Evolutionary conservation across 1,139 yeast species (phyloP), one percentile per base, ranked within the genome.

Genomic region (Pichia sp.): DNA sequence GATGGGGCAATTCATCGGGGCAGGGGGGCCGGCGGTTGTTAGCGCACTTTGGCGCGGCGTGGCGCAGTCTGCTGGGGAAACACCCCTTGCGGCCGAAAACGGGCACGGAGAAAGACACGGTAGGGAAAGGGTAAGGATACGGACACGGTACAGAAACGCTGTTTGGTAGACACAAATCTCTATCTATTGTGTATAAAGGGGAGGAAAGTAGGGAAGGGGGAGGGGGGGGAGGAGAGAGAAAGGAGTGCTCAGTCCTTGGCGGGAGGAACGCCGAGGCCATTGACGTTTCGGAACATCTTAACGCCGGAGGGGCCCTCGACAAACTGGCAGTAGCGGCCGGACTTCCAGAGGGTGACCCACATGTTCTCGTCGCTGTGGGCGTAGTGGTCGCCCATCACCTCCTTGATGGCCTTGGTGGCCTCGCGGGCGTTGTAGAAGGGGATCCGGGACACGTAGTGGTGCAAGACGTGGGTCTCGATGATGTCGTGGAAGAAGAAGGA

Each of bases 391-490:
- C 96, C 96, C 87, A 89, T 82, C 56, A 87, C 95, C 72, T 85
- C 82, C 73, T 79, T 81, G 69, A 88, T 85, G 45, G 90, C 93
- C 54, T 75, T 87, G 54, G 88, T 79, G 49, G 93, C 96, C 68
- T 82, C 84, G 71, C 93, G 81, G 45, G 87, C 95, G 64, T 87
- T 82, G 77, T 88, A 88, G 74, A 88, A 88, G 54, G 96, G 96
- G 61, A 88, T 87, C 71, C 95, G 78, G 10, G 92, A 84, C 55
- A 85, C 86, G 70, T 82, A 87, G 72, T 88, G 96, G 74, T 88
- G 96, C 67, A 86, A 79, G 53, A 88, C 95, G 67, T 88, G 96
- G 55, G 96, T 88, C 76, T 88, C 96, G 65, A 88, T 87, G 66
- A 88, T 88, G 68, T 87, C 95, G 71, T 88, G 96, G 82, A 88